Percentiles rank a stretch among this genome's conserved stretches.
Conservation (phyloP, 768 basidiomycete species). For the Rhodotorula graminis region DNA sequence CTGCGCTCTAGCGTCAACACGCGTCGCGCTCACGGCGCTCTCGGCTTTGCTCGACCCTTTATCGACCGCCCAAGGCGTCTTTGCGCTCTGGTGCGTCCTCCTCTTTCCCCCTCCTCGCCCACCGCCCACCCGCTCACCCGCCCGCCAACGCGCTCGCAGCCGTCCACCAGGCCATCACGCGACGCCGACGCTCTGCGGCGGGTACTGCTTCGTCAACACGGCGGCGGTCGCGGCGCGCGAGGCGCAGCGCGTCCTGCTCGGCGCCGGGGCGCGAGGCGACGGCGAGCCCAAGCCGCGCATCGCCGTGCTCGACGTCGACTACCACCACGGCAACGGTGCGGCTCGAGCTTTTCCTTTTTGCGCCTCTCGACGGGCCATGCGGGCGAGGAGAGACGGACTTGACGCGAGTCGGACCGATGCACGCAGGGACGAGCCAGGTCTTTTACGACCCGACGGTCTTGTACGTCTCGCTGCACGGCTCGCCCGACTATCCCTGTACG, state of each 20-base stretch:
- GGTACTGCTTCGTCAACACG: constrained; percentile 49
- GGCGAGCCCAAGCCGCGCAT: constrained; percentile 8
- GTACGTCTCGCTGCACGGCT: constrained; percentile 47
- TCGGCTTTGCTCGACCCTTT: constrained; percentile 6
- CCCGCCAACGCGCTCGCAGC: constrained; percentile 3
- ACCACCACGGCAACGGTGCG: constrained; percentile 48
- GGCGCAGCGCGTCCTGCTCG: constrained; percentile 30
- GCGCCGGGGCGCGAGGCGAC: neutral
- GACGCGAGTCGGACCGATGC: neutral
- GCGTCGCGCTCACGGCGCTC: constrained; percentile 44
- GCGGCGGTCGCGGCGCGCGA: constrained; percentile 46
- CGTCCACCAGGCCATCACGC: constrained; percentile 49
- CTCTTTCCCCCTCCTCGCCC: neutral
- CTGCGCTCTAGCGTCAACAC: constrained; percentile 44
- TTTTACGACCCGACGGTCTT: constrained; percentile 47
- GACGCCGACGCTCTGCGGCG: constrained; percentile 44
- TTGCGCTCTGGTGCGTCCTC: constrained; percentile 21
- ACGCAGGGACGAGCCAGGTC: constrained; percentile 44
- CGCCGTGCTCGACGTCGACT: constrained; percentile 49
- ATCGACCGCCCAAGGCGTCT: neutral
- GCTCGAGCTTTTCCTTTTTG: no score
- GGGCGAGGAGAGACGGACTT: no score
- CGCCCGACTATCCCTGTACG: constrained; percentile 47
- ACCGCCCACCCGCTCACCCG: no score
- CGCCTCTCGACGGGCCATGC: constrained; percentile 30